phyloP scores from a whole-genome alignment of 164 flowering plant species.

The Tinospora cordifolia region DNA sequence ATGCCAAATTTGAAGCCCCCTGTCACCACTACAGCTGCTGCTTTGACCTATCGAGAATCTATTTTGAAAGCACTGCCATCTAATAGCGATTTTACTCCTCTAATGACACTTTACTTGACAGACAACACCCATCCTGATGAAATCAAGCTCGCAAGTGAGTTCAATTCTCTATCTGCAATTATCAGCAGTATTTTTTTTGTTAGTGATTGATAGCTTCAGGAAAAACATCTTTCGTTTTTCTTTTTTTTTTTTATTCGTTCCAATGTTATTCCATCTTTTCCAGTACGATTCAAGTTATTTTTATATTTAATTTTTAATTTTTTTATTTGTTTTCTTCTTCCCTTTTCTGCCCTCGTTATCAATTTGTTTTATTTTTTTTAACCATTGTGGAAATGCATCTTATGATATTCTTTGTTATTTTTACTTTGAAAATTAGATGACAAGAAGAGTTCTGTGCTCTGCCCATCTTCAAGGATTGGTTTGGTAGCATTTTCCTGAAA shows the following conservation, averaged over 20 bases:
- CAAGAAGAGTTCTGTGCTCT: neutral
- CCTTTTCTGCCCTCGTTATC: too few species aligned
- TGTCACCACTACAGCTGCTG: slow-evolving; percentile 76
- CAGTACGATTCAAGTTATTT: neutral
- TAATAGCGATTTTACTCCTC: slow-evolving; percentile 56
- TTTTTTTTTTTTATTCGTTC: too few species aligned
- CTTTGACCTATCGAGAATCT: slow-evolving; percentile 68
- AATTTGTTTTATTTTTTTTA: too few species aligned
- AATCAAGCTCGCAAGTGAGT: slow-evolving; percentile 91
- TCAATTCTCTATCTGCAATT: slow-evolving; percentile 4
- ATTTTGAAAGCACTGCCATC: slow-evolving; percentile 71
- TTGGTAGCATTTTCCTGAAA: neutral
- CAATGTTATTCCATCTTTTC: too few species aligned
- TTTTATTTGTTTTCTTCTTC: too few species aligned
- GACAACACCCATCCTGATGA: slow-evolving; percentile 76
- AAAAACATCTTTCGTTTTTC: too few species aligned
- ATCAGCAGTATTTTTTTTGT: neutral
- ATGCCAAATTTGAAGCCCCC: slow-evolving; percentile 97
- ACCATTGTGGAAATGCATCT: too few species aligned
- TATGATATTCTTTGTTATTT: neutral
- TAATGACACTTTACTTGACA: slow-evolving; percentile 95
- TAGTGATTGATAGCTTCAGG: neutral
- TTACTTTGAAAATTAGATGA: neutral
- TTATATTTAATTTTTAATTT: neutral
- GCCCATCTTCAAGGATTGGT: neutral